phyloP scores from a whole-genome alignment of 2,329 filamentous ascomycete species.

The Thielaviopsis ethacetica region DNA sequence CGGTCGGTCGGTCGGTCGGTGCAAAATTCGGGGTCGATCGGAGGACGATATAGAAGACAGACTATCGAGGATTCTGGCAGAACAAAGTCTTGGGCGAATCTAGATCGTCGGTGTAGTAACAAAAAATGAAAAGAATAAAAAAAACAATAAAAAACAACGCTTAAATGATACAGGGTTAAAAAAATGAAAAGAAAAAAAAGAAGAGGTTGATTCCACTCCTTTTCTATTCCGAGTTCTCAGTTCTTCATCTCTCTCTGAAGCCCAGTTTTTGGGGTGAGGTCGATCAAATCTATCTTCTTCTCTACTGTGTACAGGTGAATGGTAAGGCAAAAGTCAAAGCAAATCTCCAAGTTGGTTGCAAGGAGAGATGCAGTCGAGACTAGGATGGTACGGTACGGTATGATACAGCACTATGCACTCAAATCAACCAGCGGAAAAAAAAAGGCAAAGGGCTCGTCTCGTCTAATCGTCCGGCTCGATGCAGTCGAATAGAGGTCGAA shows the following conservation, averaged over 20 bases:
- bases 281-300: slow-evolving; percentile 4
- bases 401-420: neutral
- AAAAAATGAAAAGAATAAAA: slow-evolving; percentile 1
- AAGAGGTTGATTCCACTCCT: slow-evolving; percentile 10
- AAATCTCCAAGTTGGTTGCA: too few relatives aligned
- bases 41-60: neutral
- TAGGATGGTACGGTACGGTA: too few relatives aligned
- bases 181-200: neutral
- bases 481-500: neutral
- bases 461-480: neutral
- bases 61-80: too few relatives aligned
- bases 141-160: neutral
- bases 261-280: slow-evolving; percentile 4
- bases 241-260: slow-evolving; percentile 11
- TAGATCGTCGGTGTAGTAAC: slow-evolving; percentile 1
- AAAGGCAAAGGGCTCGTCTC: neutral
- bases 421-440: neutral
- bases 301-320: slow-evolving; percentile 2
- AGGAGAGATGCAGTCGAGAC: too few relatives aligned
- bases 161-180: neutral
- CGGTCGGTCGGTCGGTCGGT: too few relatives aligned
- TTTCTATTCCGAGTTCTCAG: slow-evolving; percentile 10
- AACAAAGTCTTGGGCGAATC: neutral
- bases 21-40: too few relatives aligned
- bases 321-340: neutral